These are phyloP conservation scores for Triticum urartu DNA, from an alignment of 176 grass and related monocot genomes.

Conservation along the genomic window DNA sequence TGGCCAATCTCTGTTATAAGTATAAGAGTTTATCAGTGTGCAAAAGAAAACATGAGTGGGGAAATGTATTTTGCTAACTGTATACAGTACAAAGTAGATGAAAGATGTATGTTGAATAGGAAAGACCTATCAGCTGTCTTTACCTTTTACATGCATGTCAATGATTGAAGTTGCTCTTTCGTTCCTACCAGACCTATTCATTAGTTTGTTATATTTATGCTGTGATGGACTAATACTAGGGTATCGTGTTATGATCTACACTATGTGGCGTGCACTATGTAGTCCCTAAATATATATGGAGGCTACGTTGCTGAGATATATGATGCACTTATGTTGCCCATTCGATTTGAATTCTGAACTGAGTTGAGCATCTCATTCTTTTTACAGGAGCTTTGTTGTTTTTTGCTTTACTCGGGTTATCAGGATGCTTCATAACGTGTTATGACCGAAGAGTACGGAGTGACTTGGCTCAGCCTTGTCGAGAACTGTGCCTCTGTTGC, in stretches of 20 bases:
- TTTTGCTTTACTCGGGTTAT: conserved; percentile 91
- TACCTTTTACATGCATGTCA: not conserved
- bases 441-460: conserved; percentile 86
- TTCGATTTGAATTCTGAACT: conserved; percentile 12
- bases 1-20: not conserved
- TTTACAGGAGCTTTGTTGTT: conserved; percentile 84
- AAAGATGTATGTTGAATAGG: not conserved
- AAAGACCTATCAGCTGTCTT: not conserved
- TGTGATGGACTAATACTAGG: not conserved
- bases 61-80: not conserved
- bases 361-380: not conserved
- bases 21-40: not conserved
- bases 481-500: conserved; percentile 96
- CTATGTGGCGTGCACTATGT: not conserved
- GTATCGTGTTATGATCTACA: not conserved
- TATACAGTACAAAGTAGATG: not conserved
- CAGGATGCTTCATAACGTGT: conserved; percentile 97
- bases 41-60: not conserved
- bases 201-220: not conserved
- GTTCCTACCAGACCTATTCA: not conserved
- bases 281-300: not conserved
- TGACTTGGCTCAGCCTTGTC: conserved; percentile 94
- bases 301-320: not conserved
- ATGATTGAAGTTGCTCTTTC: not conserved
- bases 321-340: not conserved